Conservation (phyloP, 352 stramenopile genomes). For the Phytophthora meadii region DNA sequence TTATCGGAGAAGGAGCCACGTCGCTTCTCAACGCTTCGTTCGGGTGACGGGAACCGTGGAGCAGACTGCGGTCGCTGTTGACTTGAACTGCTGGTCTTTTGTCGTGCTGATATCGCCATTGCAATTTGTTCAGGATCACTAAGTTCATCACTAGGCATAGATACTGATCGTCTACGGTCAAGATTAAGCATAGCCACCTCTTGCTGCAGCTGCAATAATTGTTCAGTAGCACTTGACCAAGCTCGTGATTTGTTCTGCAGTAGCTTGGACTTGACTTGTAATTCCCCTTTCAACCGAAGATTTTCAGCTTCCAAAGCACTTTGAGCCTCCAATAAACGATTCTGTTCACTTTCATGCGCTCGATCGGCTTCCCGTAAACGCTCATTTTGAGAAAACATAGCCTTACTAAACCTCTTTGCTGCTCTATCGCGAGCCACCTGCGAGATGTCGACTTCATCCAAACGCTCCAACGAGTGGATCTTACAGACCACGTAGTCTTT, state of each 20-base stretch:
- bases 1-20: constrained; percentile 27
- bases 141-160: constrained; percentile 5
- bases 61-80: constrained; percentile 36
- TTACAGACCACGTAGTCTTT: constrained; percentile 79
- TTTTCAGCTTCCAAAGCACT: constrained; percentile 79
- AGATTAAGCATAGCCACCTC: constrained; percentile 86
- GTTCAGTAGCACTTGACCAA: constrained; percentile 80
- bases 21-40: constrained; percentile 33
- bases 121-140: constrained; percentile 32
- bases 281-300: constrained; percentile 68
- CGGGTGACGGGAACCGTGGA: constrained; percentile 26
- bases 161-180: constrained; percentile 38
- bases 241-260: constrained; percentile 85
- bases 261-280: constrained; percentile 85
- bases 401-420: constrained; percentile 65
- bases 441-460: constrained; percentile 65
- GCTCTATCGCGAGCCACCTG: constrained; percentile 58
- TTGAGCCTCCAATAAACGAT: constrained; percentile 58
- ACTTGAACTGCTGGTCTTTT: constrained; percentile 14
- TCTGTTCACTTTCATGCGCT: constrained; percentile 63
- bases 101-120: constrained; percentile 26
- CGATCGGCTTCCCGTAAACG: constrained; percentile 51
- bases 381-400: constrained; percentile 63
- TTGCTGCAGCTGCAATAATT: constrained; percentile 81
- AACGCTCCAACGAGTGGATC: constrained; percentile 58